Conservation (phyloP, 352 stramenopile genomes). For the Pythium periplocum region DNA sequence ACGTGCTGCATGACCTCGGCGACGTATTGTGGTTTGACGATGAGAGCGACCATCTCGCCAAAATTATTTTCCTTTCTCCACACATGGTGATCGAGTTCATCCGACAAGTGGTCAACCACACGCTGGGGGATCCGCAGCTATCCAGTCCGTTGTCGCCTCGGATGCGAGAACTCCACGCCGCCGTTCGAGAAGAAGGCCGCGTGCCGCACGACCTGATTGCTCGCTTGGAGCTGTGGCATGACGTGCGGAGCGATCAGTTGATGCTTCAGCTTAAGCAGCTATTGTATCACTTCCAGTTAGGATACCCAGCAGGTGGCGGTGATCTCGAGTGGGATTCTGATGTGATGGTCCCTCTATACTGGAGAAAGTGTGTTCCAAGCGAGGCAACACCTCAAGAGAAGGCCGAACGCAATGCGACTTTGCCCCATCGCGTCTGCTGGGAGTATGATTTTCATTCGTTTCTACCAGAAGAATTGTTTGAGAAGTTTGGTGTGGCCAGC, state of each 20-base stretch:
- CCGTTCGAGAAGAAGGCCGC: not conserved
- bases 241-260: conserved; percentile 3
- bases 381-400: not conserved
- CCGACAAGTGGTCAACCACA: too few relatives aligned
- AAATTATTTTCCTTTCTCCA: too few relatives aligned
- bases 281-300: conserved; percentile 4
- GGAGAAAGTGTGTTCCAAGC: not conserved
- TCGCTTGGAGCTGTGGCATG: not conserved
- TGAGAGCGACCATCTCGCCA: too few relatives aligned
- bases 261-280: conserved; percentile 14
- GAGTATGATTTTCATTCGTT: too few relatives aligned
- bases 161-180: not conserved
- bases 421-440: too few relatives aligned
- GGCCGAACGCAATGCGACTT: too few relatives aligned
- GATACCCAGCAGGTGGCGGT: conserved; percentile 1
- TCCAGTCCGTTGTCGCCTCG: too few relatives aligned
- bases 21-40: conserved; percentile 18
- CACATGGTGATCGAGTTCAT: too few relatives aligned
- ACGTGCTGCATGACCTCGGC: conserved; percentile 14
- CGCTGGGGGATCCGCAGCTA: too few relatives aligned
- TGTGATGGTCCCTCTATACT: not conserved
- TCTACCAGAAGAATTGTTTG: too few relatives aligned
- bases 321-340: conserved; percentile 2
- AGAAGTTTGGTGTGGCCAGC: too few relatives aligned
- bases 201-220: conserved; percentile 1